Percentiles rank a stretch among this genome's conserved stretches.
Conservation (phyloP, 2,329 filamentous ascomycete species). For the Didymella pomorum region DNA sequence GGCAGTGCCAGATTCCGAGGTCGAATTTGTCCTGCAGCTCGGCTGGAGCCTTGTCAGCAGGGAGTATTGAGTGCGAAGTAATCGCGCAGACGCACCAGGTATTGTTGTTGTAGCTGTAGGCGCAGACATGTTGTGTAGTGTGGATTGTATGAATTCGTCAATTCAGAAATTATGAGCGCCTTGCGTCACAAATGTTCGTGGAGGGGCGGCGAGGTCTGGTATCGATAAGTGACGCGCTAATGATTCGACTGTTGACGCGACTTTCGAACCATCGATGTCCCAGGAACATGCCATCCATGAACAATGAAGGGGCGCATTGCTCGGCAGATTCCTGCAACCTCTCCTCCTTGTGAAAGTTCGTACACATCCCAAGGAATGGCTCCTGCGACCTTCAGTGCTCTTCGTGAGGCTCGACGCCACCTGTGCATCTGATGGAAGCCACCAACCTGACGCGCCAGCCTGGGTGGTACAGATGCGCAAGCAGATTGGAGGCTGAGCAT, state of each 20-base stretch:
- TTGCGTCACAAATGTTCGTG: conserved; percentile 24
- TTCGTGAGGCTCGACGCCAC: too few species aligned
- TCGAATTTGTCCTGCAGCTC: conserved; percentile 65
- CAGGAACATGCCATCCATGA: too few species aligned
- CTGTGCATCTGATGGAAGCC: too few species aligned
- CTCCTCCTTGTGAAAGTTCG: too few species aligned
- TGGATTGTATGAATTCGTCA: background rate
- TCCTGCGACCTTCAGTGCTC: too few species aligned
- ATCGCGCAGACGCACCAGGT: conserved; percentile 13
- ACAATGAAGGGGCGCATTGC: too few species aligned
- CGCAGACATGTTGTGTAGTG: conserved; percentile 19
- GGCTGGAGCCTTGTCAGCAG: conserved; percentile 28
- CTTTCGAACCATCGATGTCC: too few species aligned
- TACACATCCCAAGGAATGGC: too few species aligned
- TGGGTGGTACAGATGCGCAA: too few species aligned
- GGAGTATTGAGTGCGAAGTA: background rate
- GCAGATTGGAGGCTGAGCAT: too few species aligned
- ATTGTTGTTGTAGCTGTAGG: conserved; percentile 9
- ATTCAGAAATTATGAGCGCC: conserved; percentile 11
- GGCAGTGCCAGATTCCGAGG: conserved; percentile 81
- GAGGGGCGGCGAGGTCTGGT: conserved; percentile 1
- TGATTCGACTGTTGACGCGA: background rate
- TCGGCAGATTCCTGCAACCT: too few species aligned
- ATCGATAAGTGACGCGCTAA: conserved; percentile 21
- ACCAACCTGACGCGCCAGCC: too few species aligned